A percentile compares a stretch with the other conserved stretches of the same genome.
Evolutionary conservation across 495 filamentous ascomycete genomes (phyloP).

Genomic region (Neurospora sp.): DNA sequence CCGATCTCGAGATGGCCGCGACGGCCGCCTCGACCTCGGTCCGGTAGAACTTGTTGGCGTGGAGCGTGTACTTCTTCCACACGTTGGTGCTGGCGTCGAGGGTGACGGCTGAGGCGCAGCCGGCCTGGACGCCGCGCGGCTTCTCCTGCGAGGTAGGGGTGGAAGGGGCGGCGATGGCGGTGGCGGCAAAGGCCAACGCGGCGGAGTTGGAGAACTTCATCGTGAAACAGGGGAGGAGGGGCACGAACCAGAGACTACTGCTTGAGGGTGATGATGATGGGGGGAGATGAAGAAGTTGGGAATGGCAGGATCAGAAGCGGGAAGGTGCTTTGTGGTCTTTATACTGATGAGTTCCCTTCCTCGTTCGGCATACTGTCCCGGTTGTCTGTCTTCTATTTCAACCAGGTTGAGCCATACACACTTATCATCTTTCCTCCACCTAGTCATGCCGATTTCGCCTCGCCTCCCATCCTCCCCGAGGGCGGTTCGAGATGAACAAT

Average conservation of each 20-base stretch:
- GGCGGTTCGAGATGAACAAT: neutral
- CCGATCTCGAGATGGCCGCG: slow-evolving; percentile 24
- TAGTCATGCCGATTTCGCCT: neutral
- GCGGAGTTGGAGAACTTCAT: slow-evolving; percentile 37
- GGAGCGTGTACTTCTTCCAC: slow-evolving; percentile 41
- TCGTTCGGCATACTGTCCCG: neutral
- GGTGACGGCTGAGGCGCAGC: slow-evolving; percentile 39
- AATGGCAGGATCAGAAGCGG: neutral
- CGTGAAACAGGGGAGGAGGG: slow-evolving; percentile 14
- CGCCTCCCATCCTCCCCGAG: neutral
- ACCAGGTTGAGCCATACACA: neutral
- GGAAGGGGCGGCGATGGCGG: slow-evolving; percentile 33
- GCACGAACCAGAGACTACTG: slow-evolving; percentile 6
- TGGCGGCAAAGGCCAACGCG: slow-evolving; percentile 31
- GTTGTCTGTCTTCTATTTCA: neutral
- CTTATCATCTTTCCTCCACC: neutral
- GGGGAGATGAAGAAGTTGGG: neutral
- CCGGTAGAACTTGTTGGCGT: slow-evolving; percentile 49
- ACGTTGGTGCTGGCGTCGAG: slow-evolving; percentile 45
- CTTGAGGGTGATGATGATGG: slow-evolving; percentile 2
- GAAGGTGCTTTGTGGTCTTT: slow-evolving; percentile 21
- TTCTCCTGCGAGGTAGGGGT: slow-evolving; percentile 13
- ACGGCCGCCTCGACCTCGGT: slow-evolving; percentile 42
- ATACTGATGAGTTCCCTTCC: slow-evolving; percentile 16
- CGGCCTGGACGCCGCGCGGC: slow-evolving; percentile 23